These are phyloP conservation scores for Alternaria consortialis DNA, from an alignment of 2,329 filamentous ascomycete species.

Conservation along the genomic window DNA sequence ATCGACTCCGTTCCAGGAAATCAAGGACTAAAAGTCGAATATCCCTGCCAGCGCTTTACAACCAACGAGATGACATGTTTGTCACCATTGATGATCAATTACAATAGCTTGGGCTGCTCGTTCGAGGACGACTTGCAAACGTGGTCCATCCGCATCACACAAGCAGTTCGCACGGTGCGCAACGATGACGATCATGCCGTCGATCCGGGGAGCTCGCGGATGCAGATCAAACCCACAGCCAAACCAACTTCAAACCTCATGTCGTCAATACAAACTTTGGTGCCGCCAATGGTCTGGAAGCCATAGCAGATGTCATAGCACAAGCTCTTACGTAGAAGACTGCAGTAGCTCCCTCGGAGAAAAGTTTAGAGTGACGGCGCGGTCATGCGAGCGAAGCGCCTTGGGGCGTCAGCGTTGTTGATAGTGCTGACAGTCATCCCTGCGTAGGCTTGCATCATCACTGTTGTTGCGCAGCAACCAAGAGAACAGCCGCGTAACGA, in stretches of 20 bases:
- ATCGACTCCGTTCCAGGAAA: not conserved
- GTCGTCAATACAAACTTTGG: conserved; percentile 4
- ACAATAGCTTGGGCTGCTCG: conserved; percentile 6
- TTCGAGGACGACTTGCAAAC: conserved; percentile 12
- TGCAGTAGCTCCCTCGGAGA: conserved; percentile 14
- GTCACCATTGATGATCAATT: not conserved
- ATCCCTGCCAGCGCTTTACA: not conserved
- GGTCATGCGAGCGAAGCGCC: conserved; percentile 15
- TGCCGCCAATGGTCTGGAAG: conserved; percentile 9
- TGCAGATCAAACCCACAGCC: not conserved
- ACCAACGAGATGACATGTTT: not conserved
- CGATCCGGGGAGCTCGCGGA: conserved; percentile 16
- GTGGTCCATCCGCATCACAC: not conserved
- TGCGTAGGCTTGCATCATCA: conserved; percentile 21
- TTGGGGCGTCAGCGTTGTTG: conserved; percentile 8
- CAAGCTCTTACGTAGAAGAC: conserved; percentile 16
- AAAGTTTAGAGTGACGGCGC: conserved; percentile 11
- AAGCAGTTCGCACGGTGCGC: conserved; percentile 3
- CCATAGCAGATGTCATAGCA: conserved; percentile 14
- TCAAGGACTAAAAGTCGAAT: not conserved
- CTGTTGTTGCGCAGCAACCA: conserved; percentile 27
- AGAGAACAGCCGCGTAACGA: conserved; percentile 23
- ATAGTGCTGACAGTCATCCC: conserved; percentile 15
- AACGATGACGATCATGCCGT: conserved; percentile 26
- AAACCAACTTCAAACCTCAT: not conserved